phyloP scores from a whole-genome alignment of 2,329 filamentous ascomycete genomes.

The Fusarium torreyae region DNA sequence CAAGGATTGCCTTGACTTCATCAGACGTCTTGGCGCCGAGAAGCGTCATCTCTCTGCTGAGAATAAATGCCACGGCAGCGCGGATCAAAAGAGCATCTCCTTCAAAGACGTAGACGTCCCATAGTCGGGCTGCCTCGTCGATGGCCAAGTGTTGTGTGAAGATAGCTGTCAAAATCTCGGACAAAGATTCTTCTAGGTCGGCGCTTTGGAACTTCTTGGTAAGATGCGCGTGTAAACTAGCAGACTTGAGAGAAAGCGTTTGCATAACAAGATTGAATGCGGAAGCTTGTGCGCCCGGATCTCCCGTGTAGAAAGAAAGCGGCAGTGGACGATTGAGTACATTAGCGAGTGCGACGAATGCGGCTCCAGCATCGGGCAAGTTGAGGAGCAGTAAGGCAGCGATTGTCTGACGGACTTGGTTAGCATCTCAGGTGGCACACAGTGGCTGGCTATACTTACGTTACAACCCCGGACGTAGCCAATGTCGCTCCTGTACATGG shows the following conservation, averaged over 20 bases:
- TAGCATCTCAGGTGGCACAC: slow-evolving; percentile 31
- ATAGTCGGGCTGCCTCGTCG: slow-evolving; percentile 80
- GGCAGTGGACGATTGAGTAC: slow-evolving; percentile 82
- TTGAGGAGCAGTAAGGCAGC: slow-evolving; percentile 82
- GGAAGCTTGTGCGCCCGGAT: slow-evolving; percentile 76
- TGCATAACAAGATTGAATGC: slow-evolving; percentile 79
- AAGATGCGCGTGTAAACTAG: slow-evolving; percentile 75
- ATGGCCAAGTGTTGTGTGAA: slow-evolving; percentile 76
- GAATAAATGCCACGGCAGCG: slow-evolving; percentile 78
- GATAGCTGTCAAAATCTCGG: slow-evolving; percentile 73
- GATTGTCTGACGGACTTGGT: slow-evolving; percentile 67
- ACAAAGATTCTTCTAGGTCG: slow-evolving; percentile 69
- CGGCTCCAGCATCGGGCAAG: slow-evolving; percentile 72
- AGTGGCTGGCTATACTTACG: slow-evolving; percentile 64
- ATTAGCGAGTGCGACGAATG: slow-evolving; percentile 82
- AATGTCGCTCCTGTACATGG: slow-evolving; percentile 86
- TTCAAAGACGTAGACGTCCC: slow-evolving; percentile 89
- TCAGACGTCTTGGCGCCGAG: slow-evolving; percentile 62
- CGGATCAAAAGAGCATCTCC: slow-evolving; percentile 80
- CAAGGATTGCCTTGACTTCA: slow-evolving; percentile 61
- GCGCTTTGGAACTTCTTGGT: slow-evolving; percentile 63
- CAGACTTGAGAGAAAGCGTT: slow-evolving; percentile 75
- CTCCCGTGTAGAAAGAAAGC: slow-evolving; percentile 81
- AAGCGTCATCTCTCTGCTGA: slow-evolving; percentile 67
- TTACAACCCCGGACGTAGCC: slow-evolving; percentile 83